Base-by-base conservation (phyloP, 2,329 filamentous ascomycete genomes). In the Ceratocystis lukuohia region DNA sequence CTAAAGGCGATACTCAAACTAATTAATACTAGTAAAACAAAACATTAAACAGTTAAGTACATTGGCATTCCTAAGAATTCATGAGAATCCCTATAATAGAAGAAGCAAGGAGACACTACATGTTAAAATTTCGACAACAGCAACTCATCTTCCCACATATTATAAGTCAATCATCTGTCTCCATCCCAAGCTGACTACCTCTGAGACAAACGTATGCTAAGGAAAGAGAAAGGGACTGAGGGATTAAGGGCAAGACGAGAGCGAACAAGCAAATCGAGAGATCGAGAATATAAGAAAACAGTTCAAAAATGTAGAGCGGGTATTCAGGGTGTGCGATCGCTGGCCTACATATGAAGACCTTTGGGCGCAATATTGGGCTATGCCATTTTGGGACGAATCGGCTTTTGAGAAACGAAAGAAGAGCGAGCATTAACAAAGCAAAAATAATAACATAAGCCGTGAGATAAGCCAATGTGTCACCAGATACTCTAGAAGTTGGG, bases 11-110 rank as follows among this genome's bases (percentile, higher is more conserved):
- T 41, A 41, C 10, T 15, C 46, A 12, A 62, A 66, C 33, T 15
- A 50, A 59, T 30, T 46, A 66, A 66, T 61, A 17, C 17, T 17
- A 63, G 59, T 22, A 41, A 66, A 62, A 30, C 20, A 64, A 48
- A 28, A 30, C 37, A 48, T 2, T 37, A 46, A 15, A 28, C 44
- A 64, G 45, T 37, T 25, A 50, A 22, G 45, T 53, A 41, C 3
- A 17, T 22, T 4, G n/a, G n/a, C 46, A 48, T 48, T 22, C 5
- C n/a, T 8, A 8, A 48, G 45, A 20, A 20, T 48, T 22, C 20
- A 20, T 17, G 46, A 22, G 46, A n/a, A 56, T 20, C 50, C 25
- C 50, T 56, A 12, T 2, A 30, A 25, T 30, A 2, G 22, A 22
- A 48, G 46, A 22, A 48, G n/a, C 46, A 48, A 48, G 7, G 46